phyloP scores from a whole-genome alignment of 495 filamentous ascomycete genomes.

The Podospora bellae-mahoneyi region DNA sequence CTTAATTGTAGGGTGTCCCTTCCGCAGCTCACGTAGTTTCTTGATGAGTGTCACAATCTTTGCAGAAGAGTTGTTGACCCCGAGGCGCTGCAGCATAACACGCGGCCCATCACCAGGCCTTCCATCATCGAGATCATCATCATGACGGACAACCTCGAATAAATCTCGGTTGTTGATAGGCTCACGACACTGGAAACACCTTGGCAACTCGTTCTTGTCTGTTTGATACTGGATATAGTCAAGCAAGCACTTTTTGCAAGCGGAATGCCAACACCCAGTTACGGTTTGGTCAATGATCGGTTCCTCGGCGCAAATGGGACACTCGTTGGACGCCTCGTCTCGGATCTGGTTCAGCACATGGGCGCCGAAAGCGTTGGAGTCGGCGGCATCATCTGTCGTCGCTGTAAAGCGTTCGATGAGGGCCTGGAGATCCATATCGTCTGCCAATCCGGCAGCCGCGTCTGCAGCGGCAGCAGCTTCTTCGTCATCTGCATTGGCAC shows the following conservation, averaged over 20 bases:
- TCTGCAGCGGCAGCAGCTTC: slow-evolving; percentile 78
- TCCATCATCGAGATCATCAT: slow-evolving; percentile 42
- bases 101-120: slow-evolving; percentile 48
- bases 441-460: slow-evolving; percentile 71
- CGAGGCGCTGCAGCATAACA: slow-evolving; percentile 78
- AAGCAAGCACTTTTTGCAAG: slow-evolving; percentile 85
- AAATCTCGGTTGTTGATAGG: slow-evolving; percentile 77
- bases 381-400: slow-evolving; percentile 61
- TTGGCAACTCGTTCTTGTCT: slow-evolving; percentile 66
- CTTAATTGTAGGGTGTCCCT: slow-evolving; percentile 64
- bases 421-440: slow-evolving; percentile 92
- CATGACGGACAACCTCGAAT: slow-evolving; percentile 75
- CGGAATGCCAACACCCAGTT: slow-evolving; percentile 94
- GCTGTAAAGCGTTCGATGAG: slow-evolving; percentile 79
- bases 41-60: slow-evolving; percentile 79
- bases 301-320: slow-evolving; percentile 91
- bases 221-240: slow-evolving; percentile 84
- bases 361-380: slow-evolving; percentile 70
- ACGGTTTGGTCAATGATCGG: slow-evolving; percentile 92
- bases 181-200: slow-evolving; percentile 86
- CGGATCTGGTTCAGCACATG: slow-evolving; percentile 88
- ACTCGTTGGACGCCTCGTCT: slow-evolving; percentile 82
- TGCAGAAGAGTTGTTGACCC: slow-evolving; percentile 69
- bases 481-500: slow-evolving; percentile 82
- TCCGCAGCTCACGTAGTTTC: slow-evolving; percentile 65